Percentiles rank a stretch among this genome's conserved stretches.
Evolutionary conservation across 106 monocot genomes (phyloP).

Genomic region (Hemerocallis citrina): DNA sequence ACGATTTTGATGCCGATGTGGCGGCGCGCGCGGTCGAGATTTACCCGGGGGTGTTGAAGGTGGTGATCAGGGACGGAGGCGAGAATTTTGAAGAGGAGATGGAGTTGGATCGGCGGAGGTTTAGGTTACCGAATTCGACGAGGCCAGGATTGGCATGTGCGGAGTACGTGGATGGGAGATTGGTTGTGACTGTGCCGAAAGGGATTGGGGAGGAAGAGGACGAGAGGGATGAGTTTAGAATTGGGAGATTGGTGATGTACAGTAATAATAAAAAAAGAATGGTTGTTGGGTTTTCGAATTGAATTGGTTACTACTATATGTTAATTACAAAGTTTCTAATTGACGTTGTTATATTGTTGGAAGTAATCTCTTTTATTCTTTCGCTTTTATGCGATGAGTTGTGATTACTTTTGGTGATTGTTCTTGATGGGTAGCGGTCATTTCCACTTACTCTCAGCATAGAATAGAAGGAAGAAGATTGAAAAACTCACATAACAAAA

Average conservation of each 20-base stretch:
- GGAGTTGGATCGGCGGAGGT: slow-evolving; percentile 56
- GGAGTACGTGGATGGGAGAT: slow-evolving; percentile 25
- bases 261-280: too few relatives aligned
- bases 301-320: too few relatives aligned
- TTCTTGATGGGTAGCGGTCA: too few relatives aligned
- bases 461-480: too few relatives aligned
- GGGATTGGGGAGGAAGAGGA: slow-evolving; percentile 12
- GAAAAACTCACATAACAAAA: too few relatives aligned
- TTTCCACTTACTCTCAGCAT: too few relatives aligned
- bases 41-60: slow-evolving; percentile 50
- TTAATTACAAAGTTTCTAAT: too few relatives aligned
- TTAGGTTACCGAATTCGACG: slow-evolving; percentile 36
- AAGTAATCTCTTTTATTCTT: too few relatives aligned
- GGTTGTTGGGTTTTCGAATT: too few relatives aligned
- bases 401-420: too few relatives aligned
- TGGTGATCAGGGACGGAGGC: slow-evolving; percentile 20
- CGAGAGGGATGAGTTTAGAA: slow-evolving; percentile 6
- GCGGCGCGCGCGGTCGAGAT: slow-evolving; percentile 31
- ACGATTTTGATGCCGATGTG: slow-evolving; percentile 11
- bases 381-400: too few relatives aligned
- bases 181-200: slow-evolving; percentile 54
- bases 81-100: slow-evolving; percentile 14
- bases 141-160: slow-evolving; percentile 15
- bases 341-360: too few relatives aligned
- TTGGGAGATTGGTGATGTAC: slow-evolving; percentile 5